phyloP scores from a whole-genome alignment of 495 filamentous ascomycete species.

The Penicillium ochrochloron region DNA sequence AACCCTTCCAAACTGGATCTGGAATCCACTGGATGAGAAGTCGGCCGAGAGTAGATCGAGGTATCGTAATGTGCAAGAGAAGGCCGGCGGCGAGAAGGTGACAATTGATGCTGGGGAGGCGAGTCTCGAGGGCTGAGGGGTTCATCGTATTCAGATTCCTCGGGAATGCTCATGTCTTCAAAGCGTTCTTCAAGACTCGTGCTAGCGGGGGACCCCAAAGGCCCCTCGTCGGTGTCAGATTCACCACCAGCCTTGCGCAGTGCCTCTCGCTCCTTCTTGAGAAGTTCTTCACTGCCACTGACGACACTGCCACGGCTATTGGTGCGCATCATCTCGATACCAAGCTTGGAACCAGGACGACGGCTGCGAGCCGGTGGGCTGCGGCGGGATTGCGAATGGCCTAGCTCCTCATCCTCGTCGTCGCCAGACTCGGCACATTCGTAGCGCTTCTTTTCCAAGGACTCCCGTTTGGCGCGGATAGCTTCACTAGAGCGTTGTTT shows the following conservation, averaged over 20 bases:
- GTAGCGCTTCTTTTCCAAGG: slow-evolving; percentile 72
- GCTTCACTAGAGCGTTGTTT: slow-evolving; percentile 79
- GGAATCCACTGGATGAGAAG: slow-evolving; percentile 11
- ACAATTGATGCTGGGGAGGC: slow-evolving; percentile 19
- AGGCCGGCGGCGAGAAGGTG: slow-evolving; percentile 26
- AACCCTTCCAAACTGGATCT: slow-evolving; percentile 8
- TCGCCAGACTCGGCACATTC: slow-evolving; percentile 87
- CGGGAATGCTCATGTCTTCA: slow-evolving; percentile 46
- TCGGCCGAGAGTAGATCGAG: slow-evolving; percentile 31
- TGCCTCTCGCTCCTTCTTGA: slow-evolving; percentile 45
- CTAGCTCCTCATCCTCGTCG: slow-evolving; percentile 91
- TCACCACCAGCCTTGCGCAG: slow-evolving; percentile 34
- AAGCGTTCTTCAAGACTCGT: slow-evolving; percentile 41
- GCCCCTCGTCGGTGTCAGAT: slow-evolving; percentile 29
- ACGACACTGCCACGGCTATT: slow-evolving; percentile 88
- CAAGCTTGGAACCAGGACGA: slow-evolving; percentile 77
- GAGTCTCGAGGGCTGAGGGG: slow-evolving; percentile 33
- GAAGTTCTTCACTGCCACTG: slow-evolving; percentile 51
- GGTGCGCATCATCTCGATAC: slow-evolving; percentile 94
- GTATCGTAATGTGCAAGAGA: slow-evolving; percentile 32
- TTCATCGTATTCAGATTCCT: slow-evolving; percentile 42
- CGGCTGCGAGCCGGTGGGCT: slow-evolving; percentile 57
- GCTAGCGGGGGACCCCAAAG: slow-evolving; percentile 32
- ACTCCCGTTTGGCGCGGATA: slow-evolving; percentile 75
- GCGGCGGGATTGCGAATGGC: slow-evolving; percentile 59